phyloP scores from a whole-genome alignment of 371 early-diverging fungal genomes.

The Mortierella sp. region DNA sequence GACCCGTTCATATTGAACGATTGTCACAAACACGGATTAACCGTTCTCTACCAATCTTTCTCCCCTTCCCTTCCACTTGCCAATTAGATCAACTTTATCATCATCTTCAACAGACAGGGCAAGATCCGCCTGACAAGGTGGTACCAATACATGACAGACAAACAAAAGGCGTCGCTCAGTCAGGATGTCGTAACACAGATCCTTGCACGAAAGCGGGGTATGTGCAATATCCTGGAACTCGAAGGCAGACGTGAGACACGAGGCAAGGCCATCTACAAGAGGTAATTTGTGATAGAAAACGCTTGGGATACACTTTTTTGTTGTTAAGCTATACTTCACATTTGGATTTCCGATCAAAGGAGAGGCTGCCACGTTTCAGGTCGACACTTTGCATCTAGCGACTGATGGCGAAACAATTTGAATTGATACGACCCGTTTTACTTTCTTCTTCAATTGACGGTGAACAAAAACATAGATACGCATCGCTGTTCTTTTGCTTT shows the following conservation, averaged over 20 bases:
- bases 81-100: slow-evolving; percentile 58
- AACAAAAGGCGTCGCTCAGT: slow-evolving; percentile 60
- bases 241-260: slow-evolving; percentile 55
- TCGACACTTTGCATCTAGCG: background rate
- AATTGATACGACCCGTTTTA: background rate
- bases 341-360: background rate
- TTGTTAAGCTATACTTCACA: background rate
- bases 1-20: no score
- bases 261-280: slow-evolving; percentile 61
- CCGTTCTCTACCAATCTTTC: background rate
- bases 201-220: slow-evolving; percentile 58
- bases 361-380: background rate
- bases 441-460: background rate
- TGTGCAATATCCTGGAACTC: slow-evolving; percentile 62
- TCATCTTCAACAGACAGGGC: slow-evolving; percentile 64
- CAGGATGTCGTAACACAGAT: slow-evolving; percentile 59
- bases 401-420: background rate
- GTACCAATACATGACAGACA: slow-evolving; percentile 54
- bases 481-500: slow-evolving; percentile 60
- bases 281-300: no score
- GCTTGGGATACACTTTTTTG: no score
- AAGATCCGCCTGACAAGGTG: slow-evolving; percentile 62
- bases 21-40: background rate
- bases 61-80: background rate
- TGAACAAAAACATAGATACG: no score